Base-by-base conservation (phyloP, 495 filamentous ascomycete species). In the Podospora bellae-mahoneyi region DNA sequence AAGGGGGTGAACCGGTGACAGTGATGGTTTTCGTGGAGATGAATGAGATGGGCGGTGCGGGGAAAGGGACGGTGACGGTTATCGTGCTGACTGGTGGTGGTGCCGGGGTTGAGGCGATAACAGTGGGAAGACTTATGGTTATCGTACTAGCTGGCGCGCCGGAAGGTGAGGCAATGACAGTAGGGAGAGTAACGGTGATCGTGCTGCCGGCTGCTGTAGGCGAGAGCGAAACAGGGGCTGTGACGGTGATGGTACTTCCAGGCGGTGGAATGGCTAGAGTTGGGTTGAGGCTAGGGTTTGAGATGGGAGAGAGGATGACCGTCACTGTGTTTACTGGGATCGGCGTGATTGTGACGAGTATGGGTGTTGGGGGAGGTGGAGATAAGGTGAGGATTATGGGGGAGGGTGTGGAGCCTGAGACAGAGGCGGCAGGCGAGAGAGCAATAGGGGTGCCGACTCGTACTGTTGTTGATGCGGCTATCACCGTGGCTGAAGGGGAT, bases 231-330 rank as follows among this genome's bases (percentile, higher is more conserved):
- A 9, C 15, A 10, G 39, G 39, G 7, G 39, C 39, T 48, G 39
- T 48, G 39, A 48, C 9, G 15, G 39, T 48, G 39, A 48, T 48
- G 7, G 39, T 48, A 16, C 39, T 48, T 48, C 15, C 39, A 3
- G 39, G 0, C 6, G 39, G 13, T 13, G 39, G 39, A 48, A 48
- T 10, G 39, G 39, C 39, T 10, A 48, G 39, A 48, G 39, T 48
- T 48, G 39, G 39, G 13, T 48, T 18, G 39, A 13, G 39, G 39
- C 39, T 48, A 3, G 39, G 39, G 9, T 48, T 20, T 59, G 56
- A 59, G n/a, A 59, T 59, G n/a, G 56, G 26, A 3, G 26, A 59
- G 16, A 59, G 56, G 56, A 59, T 59, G 56, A 59, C 56, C 3
- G 56, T 20, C 7, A 23, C 19, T 15, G 56, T 59, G 56, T 59